phyloP scores from a whole-genome alignment of 768 basidiomycete genomes.

The Suillus bovinus region DNA sequence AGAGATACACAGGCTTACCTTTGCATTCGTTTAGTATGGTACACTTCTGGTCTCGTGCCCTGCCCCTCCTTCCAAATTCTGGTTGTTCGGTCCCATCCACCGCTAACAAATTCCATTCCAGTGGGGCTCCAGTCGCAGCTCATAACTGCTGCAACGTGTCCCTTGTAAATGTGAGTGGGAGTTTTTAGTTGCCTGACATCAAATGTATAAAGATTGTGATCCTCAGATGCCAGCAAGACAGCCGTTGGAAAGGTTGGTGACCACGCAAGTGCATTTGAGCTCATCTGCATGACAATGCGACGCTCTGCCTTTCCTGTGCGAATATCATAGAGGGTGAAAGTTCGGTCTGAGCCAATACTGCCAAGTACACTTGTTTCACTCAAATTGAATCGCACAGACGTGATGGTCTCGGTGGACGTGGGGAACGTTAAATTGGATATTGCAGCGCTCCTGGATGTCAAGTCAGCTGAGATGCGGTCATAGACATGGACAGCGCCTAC shows the following conservation, averaged over 20 bases:
- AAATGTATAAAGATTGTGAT: constrained; percentile 98
- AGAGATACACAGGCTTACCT: constrained; percentile 46
- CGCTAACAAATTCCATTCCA: constrained; percentile 92
- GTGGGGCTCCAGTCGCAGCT: constrained; percentile 98
- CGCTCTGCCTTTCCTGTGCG: constrained; percentile 96
- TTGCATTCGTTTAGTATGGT: constrained; percentile 99
- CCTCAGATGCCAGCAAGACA: constrained; percentile 94
- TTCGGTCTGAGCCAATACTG: constrained; percentile 91
- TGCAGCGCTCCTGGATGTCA: constrained; percentile 64
- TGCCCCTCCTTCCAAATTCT: constrained; percentile 89
- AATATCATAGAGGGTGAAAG: constrained; percentile 95
- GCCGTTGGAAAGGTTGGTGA: constrained; percentile 94
- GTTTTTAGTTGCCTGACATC: constrained; percentile 83
- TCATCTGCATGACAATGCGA: constrained; percentile 92
- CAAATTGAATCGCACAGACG: constrained; percentile 87
- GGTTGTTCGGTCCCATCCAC: constrained; percentile 94
- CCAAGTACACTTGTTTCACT: constrained; percentile 95
- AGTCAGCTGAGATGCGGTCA: constrained; percentile 8
- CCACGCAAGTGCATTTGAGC: constrained; percentile 89
- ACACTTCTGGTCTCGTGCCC: constrained; percentile 83
- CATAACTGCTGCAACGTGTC: constrained; percentile 96
- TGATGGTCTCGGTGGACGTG: constrained; percentile 85
- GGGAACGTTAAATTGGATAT: constrained; percentile 87
- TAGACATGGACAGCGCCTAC: constrained; percentile 40
- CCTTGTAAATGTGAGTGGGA: constrained; percentile 95